Percentiles rank a stretch among this genome's conserved stretches.
phyloP scores from a whole-genome alignment of 2,329 filamentous ascomycete species.

The Pseudogymnoascus sp. region DNA sequence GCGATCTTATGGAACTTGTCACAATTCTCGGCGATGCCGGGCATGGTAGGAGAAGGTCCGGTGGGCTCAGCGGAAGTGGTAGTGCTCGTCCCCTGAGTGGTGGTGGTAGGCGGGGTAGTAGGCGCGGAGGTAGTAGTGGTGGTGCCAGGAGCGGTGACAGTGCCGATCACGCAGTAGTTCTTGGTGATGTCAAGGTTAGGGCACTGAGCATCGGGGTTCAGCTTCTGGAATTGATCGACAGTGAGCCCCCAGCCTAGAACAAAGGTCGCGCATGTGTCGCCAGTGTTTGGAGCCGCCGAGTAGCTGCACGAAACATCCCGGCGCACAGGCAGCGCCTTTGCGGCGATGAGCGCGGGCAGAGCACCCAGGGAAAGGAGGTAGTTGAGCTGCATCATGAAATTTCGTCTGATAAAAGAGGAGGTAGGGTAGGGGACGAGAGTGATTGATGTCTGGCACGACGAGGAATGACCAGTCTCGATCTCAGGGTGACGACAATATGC shows the following conservation, averaged over 20 bases:
- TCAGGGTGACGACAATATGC: background rate
- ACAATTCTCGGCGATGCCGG: background rate
- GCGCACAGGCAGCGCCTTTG: conserved; percentile 8
- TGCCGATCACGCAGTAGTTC: conserved; percentile 22
- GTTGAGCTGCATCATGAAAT: conserved; percentile 12
- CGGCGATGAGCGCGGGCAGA: conserved; percentile 12
- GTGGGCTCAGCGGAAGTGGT: background rate
- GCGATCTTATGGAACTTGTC: background rate
- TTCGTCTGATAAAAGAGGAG: background rate
- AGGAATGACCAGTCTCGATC: background rate
- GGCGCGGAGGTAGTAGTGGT: conserved; percentile 6
- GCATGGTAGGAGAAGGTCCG: background rate
- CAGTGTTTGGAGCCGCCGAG: conserved; percentile 14
- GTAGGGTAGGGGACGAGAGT: background rate
- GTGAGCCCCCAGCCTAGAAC: conserved; percentile 21
- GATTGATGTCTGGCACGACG: background rate
- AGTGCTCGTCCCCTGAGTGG: background rate
- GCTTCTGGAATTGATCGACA: conserved; percentile 19
- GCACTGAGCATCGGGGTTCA: conserved; percentile 25
- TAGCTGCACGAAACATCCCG: conserved; percentile 18
- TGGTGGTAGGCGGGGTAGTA: conserved; percentile 1
- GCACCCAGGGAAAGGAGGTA: conserved; percentile 13
- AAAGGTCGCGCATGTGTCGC: conserved; percentile 26
- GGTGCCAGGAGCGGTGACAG: conserved; percentile 13
- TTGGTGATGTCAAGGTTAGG: conserved; percentile 18